These are phyloP conservation scores for Lachancea meyersii DNA, from an alignment of 805 yeast species.

Conservation along the genomic window DNA sequence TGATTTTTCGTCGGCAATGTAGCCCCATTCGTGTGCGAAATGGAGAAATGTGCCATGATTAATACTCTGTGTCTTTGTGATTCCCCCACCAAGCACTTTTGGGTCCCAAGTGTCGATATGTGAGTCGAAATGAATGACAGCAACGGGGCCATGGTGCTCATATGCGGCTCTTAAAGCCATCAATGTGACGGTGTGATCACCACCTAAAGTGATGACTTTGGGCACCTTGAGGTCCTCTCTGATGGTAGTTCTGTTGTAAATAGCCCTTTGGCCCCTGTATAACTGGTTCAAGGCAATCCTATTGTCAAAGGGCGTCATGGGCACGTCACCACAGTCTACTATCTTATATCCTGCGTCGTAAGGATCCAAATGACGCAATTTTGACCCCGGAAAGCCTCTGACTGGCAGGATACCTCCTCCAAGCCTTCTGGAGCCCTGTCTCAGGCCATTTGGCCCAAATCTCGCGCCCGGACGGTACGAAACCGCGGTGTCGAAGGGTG, in stretches of 20 bases:
- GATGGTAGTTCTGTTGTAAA: slow-evolving; percentile 35
- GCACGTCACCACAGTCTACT: slow-evolving; percentile 56
- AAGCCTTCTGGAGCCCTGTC: slow-evolving; percentile 43
- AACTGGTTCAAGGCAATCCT: slow-evolving; percentile 50
- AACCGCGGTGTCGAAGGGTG: slow-evolving; percentile 54
- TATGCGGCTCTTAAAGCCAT: slow-evolving; percentile 47
- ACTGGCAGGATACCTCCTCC: slow-evolving; percentile 40
- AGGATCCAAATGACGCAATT: slow-evolving; percentile 38
- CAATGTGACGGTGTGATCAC: slow-evolving; percentile 54
- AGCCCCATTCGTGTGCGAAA: slow-evolving; percentile 60
- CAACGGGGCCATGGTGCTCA: slow-evolving; percentile 42
- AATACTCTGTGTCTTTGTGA: slow-evolving; percentile 46
- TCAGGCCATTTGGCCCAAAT: slow-evolving; percentile 51
- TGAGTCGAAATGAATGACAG: slow-evolving; percentile 59
- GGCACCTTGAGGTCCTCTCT: slow-evolving; percentile 27
- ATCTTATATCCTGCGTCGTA: slow-evolving; percentile 37
- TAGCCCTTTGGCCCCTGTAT: slow-evolving; percentile 46
- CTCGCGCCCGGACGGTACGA: slow-evolving; percentile 53
- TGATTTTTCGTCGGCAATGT: slow-evolving; percentile 39
- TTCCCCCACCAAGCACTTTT: slow-evolving; percentile 49
- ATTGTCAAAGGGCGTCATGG: slow-evolving; percentile 57
- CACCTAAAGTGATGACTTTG: slow-evolving; percentile 49
- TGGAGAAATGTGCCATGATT: slow-evolving; percentile 66
- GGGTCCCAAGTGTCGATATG: slow-evolving; percentile 70
- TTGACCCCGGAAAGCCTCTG: slow-evolving; percentile 34